Evolutionary conservation across 306 rosid genomes (phyloP), one percentile per base, ranked within the genome.

Genomic region (Quercus cerris): DNA sequence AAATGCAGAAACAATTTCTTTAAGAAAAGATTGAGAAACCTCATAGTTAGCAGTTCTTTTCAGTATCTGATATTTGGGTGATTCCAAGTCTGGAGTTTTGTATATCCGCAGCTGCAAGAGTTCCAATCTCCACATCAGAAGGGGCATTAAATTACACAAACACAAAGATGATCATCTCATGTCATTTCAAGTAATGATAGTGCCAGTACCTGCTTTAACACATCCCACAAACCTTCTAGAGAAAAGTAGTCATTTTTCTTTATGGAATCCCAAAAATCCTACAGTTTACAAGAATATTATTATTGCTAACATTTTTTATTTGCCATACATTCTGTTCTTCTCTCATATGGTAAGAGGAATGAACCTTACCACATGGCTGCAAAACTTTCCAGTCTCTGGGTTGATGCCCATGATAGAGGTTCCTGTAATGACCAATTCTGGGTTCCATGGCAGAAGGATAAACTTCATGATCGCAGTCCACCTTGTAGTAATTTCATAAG

Each of bases 401-500:
- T 93, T 95, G 78, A 95, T 81, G 11, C 99, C 97, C 97, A 95
- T 90, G 33, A 93, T 84, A 44, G 99, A 91, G 64, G 90, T 93
- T 75, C 98, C 96, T 0, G 94, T 90, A 70, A 95, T 91, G 41
- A 91, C 85, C 82, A 93, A 66, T 78, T 95, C 94, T 31, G 98
- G 99, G 87, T 90, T 93, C 99, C 99, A 93, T 2, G 99, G 99
- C 73, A 93, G 88, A 72, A 86, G 87, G 77, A 64, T 33, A 86
- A 95, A 93, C 74, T 75, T 93, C 99, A 93, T 91, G 56, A 90
- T 89, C 99, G 91, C 89, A 19, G 93, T 91, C 99, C 99, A 95
- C 78, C 99, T 88, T 58, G 97, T 93, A 72, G 98, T 93, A 75
- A 95, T 86, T 84, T 95, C 97, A 81, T 89, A 84, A 19, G 99